phyloP scores from a whole-genome alignment of 352 stramenopile genomes.

The Pythium brachiatum region DNA sequence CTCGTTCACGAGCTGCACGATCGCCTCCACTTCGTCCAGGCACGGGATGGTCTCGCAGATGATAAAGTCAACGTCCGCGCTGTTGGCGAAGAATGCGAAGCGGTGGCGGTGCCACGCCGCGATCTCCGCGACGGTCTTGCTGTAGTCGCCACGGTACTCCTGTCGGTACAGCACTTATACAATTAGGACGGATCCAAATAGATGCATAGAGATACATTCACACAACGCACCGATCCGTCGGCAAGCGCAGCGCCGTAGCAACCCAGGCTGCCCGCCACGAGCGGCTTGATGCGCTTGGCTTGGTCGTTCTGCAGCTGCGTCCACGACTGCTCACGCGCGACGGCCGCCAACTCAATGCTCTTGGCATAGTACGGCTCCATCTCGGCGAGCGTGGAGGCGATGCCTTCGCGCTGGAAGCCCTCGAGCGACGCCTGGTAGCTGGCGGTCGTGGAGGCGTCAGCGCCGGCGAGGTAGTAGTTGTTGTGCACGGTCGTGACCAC shows the following conservation, averaged over 20 bases:
- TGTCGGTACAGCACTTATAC: slow-evolving; percentile 15
- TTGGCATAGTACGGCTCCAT: slow-evolving; percentile 67
- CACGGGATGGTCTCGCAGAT: slow-evolving; percentile 88
- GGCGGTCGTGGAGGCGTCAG: slow-evolving; percentile 75
- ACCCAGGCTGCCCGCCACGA: slow-evolving; percentile 83
- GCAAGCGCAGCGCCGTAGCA: slow-evolving; percentile 82
- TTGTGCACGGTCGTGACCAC: slow-evolving; percentile 70
- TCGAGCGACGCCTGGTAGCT: slow-evolving; percentile 88
- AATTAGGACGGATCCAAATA: slow-evolving; percentile 1
- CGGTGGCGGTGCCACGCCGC: slow-evolving; percentile 74
- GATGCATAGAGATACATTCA: not conserved
- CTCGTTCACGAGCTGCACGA: slow-evolving; percentile 76
- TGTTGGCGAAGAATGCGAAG: slow-evolving; percentile 62
- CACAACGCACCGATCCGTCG: slow-evolving; percentile 68
- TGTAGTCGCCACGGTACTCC: slow-evolving; percentile 87
- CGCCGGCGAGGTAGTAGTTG: slow-evolving; percentile 71
- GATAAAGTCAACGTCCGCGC: slow-evolving; percentile 59
- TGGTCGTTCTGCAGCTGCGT: slow-evolving; percentile 32
- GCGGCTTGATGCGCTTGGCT: slow-evolving; percentile 45
- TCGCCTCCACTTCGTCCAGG: slow-evolving; percentile 73
- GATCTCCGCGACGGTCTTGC: slow-evolving; percentile 60
- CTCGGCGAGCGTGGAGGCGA: slow-evolving; percentile 34
- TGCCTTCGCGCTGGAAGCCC: slow-evolving; percentile 70
- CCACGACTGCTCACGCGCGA: slow-evolving; percentile 64
- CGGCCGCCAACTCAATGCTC: slow-evolving; percentile 70